Evolutionary conservation across 2,329 filamentous ascomycete species (phyloP).

Genomic region (Westerdykella sp.): DNA sequence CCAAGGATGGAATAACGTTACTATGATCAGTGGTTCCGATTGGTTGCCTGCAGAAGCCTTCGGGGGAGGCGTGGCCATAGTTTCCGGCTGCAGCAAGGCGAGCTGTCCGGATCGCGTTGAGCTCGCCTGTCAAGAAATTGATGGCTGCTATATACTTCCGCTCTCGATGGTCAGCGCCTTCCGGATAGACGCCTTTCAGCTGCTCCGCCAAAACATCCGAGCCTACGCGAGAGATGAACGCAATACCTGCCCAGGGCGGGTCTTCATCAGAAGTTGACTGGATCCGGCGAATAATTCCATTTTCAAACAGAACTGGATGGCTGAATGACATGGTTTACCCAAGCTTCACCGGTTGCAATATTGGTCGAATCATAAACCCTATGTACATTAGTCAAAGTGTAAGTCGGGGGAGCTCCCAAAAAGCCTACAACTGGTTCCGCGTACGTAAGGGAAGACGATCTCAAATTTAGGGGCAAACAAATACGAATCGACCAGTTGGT

Average conservation of each 20-base stretch:
- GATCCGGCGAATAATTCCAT: conserved; percentile 11
- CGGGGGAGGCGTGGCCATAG: too few relatives aligned
- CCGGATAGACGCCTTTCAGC: conserved; percentile 16
- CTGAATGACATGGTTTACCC: neutral
- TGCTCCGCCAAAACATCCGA: conserved; percentile 22
- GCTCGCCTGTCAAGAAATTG: conserved; percentile 19
- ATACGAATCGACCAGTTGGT: too few relatives aligned
- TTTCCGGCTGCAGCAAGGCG: neutral
- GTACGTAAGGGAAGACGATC: neutral
- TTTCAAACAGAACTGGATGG: neutral
- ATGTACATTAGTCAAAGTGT: too few relatives aligned
- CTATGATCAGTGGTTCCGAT: neutral
- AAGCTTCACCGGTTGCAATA: neutral
- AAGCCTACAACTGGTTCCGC: neutral
- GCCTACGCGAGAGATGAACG: conserved; percentile 16
- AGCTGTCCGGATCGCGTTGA: conserved; percentile 12
- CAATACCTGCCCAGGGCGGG: conserved; percentile 23
- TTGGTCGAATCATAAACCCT: too few relatives aligned
- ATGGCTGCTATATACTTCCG: conserved; percentile 25
- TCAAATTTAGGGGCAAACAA: too few relatives aligned
- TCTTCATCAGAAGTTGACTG: conserved; percentile 16
- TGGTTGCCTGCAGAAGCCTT: too few relatives aligned
- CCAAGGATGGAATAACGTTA: neutral
- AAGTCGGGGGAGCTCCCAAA: neutral
- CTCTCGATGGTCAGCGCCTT: conserved; percentile 15